Evolutionary conservation across 306 rosid genomes (phyloP).

Genomic region (Dryas alaskensis): DNA sequence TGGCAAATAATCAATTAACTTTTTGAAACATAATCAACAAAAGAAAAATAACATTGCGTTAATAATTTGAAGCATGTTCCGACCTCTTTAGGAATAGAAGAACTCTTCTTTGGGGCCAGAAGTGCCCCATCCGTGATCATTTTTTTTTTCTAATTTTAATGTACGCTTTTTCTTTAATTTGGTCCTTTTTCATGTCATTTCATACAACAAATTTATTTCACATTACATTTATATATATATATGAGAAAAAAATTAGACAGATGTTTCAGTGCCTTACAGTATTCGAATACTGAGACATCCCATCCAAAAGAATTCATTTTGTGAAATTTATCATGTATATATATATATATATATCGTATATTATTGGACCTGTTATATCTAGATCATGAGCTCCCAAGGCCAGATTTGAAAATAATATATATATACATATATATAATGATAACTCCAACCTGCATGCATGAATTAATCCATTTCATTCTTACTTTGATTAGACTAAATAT

Average conservation of each 20-base stretch:
- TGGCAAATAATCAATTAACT: neutral
- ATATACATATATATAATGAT: too few relatives aligned
- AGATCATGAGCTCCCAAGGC: too few relatives aligned
- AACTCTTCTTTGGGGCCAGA: neutral
- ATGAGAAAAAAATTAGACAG: neutral
- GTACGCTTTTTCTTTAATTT: neutral
- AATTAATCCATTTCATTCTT: too few relatives aligned
- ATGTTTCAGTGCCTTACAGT: too few relatives aligned
- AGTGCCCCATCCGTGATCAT: neutral
- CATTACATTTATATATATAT: neutral
- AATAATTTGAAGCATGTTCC: neutral
- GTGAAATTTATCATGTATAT: too few relatives aligned
- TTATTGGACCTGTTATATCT: too few relatives aligned
- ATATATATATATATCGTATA: too few relatives aligned
- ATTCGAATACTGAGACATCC: too few relatives aligned
- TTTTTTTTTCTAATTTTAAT: neutral
- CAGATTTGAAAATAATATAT: too few relatives aligned
- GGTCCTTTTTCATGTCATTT: neutral
- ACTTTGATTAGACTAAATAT: too few relatives aligned
- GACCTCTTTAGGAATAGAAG: neutral
- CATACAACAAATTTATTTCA: neutral
- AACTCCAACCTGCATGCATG: too few relatives aligned
- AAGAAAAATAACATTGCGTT: neutral
- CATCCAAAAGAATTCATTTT: too few relatives aligned
- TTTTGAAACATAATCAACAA: neutral